Evolutionary conservation across 2,329 filamentous ascomycete genomes (phyloP), one percentile per base, ranked within the genome.

Genomic region (Scortechinia acanthostroma): DNA sequence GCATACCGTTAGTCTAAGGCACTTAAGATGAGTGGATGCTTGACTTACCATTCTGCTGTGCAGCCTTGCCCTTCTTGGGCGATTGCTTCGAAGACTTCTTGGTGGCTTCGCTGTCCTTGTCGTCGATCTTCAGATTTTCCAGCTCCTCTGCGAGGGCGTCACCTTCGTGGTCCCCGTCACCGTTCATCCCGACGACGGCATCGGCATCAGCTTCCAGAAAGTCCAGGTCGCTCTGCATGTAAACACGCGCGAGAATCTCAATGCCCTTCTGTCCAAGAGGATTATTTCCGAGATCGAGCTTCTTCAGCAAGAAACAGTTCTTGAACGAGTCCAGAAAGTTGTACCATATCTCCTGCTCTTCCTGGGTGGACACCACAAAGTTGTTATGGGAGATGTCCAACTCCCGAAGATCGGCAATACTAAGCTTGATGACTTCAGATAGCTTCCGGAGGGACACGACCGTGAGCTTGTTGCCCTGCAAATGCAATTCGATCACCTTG

Each of bases 381-480:
- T 58, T 48, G 51, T 76, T 76, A 19, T 60, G 50, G 5, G 70
- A 66, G 4, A 76, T 52, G 48, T 73, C 66, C 17, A 75, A 54
- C 21, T 68, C 66, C 48, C 63, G 62, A 15, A 76, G 53, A 30
- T 71, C 66, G n/a, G 59, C 58, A n/a, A 52, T 48, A 4, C 64
- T 63, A n/a, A 66, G 53, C 13, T 54, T 50, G 42, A 75, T 59
- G 23, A 71, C 57, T 17, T 57, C 53, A 2, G 64, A 63, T 3
- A 76, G 58, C 37, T 58, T 58, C 5, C 53, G 54, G 16, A 76
- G 59, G 3, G 66, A 62, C 4, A 50, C 47, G 3, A 62, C 58
- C 0, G 67, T 73, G 22, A 76, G 58, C 6, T 50, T 48, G 50
- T 74, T 75, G 21, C 59, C 60, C 30, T 59, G 59, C 3, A 75